Evolutionary conservation across 2,329 filamentous ascomycete species (phyloP), one percentile per base, ranked within the genome.

Genomic region (Exophiala alcalophila): DNA sequence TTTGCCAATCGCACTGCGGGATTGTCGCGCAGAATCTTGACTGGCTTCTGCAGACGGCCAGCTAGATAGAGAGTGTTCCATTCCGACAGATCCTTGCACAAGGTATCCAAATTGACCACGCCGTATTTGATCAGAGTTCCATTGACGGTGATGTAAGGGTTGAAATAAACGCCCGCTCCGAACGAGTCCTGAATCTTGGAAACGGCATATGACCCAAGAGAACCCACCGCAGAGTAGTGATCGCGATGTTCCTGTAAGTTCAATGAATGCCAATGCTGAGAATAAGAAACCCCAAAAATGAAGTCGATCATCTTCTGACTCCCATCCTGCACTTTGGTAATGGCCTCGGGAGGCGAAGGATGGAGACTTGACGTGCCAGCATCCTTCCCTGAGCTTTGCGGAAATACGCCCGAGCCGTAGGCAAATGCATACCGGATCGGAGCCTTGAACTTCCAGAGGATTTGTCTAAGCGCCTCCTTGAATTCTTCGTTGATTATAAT

Each of bases 61-160:
- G 94, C 92, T n/a, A 98, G 78, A 65, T 98, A 98, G 18, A 98
- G 73, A 0, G 88, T 95, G 50, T 95, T 83, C 92, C 92, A 98
- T 45, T 89, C 81, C 20, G 81, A 84, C 16, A 98, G 76, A 62
- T 98, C 92, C 28, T 75, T 77, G 57, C 88, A 90, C 11, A 98
- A 72, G 2, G 90, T 96, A 60, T 94, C 83, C 53, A 97, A 77
- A 59, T 94, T 95, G 29, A 96, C 94, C 15, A 98, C 92, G 14
- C 91, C 92, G 59, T 98, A 98, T 68, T 98, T 98, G 66, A 98
- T 92, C 59, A 97, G 75, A 49, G 89, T 94, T 27, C 92, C 94
- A 58, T 97, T 95, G 48, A 97, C 83, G 2, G 86, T 91, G 34
- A 98, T 80, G 62, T 91, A 96, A 0, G 92, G 90, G 59, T 98